phyloP scores from a whole-genome alignment of 345 rosid genomes.

The Schrenkiella parvula region DNA sequence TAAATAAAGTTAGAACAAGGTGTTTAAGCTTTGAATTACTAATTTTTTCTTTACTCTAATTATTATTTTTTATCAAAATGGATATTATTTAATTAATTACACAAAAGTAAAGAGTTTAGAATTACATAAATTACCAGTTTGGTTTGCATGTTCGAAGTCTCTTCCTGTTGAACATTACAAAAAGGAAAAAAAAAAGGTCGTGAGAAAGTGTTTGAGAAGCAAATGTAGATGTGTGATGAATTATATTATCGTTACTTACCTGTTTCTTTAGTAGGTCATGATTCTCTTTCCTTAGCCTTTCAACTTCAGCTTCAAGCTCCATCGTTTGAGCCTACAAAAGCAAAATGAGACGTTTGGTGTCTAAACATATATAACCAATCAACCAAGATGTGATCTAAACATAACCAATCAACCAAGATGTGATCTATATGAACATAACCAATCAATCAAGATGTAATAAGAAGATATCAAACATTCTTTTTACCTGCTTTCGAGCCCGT shows the following conservation, averaged over 20 bases:
- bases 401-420: neutral
- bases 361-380: neutral
- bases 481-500: constrained; percentile 89
- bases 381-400: neutral
- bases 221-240: neutral
- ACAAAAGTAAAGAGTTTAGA: neutral
- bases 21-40: neutral
- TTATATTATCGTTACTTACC: constrained; percentile 30
- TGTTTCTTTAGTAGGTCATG: constrained; percentile 58
- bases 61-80: no score
- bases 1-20: neutral
- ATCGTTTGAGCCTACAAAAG: constrained; percentile 57
- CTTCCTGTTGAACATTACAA: neutral
- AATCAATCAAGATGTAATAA: neutral
- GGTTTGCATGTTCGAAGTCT: neutral
- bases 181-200: neutral
- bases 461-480: neutral
- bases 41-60: neutral
- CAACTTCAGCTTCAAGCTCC: constrained; percentile 85
- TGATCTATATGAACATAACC: neutral
- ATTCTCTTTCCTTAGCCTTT: constrained; percentile 66
- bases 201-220: neutral
- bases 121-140: neutral
- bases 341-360: neutral
- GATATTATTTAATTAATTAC: neutral